phyloP scores from a whole-genome alignment of 192 early-diverging fungal genomes.

The Rhizophagus clarus region DNA sequence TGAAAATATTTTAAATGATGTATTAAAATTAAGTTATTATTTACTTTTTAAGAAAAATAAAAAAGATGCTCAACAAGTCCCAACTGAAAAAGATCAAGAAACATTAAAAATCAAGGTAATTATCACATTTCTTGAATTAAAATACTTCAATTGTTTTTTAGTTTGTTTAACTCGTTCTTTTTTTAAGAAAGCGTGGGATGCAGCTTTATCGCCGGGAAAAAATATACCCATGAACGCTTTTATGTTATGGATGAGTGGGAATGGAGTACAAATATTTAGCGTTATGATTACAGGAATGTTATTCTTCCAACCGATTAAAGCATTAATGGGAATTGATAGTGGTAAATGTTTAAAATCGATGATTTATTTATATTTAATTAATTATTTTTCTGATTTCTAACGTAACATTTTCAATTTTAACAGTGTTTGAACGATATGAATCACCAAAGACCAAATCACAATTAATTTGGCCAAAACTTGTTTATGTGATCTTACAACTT shows the following conservation, averaged over 20 bases:
- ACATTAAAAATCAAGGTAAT: conserved; percentile 24
- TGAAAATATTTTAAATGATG: background rate
- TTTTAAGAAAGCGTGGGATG: conserved; percentile 94
- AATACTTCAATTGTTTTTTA: background rate
- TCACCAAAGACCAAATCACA: conserved; percentile 55
- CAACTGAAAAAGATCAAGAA: conserved; percentile 26
- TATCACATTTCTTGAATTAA: background rate
- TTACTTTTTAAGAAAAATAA: conserved; percentile 26
- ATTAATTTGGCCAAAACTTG: conserved; percentile 77
- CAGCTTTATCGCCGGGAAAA: conserved; percentile 86
- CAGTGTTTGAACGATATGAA: conserved; percentile 81
- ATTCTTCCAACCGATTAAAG: conserved; percentile 80
- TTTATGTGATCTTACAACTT: conserved; percentile 82
- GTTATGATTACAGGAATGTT: conserved; percentile 97
- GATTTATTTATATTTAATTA: background rate
- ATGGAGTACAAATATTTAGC: conserved; percentile 91
- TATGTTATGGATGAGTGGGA: conserved; percentile 99
- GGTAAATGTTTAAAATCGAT: conserved; percentile 41
- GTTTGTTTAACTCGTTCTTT: background rate
- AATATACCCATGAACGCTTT: conserved; percentile 95
- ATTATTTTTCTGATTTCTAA: no score
- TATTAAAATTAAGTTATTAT: background rate
- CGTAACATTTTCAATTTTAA: background rate
- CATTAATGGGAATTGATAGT: conserved; percentile 70
- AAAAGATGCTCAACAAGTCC: background rate